Percentiles rank a stretch among this genome's conserved stretches.
Conservation (phyloP, 2,329 filamentous ascomycete genomes). For the Aurifilum marmelostoma region DNA sequence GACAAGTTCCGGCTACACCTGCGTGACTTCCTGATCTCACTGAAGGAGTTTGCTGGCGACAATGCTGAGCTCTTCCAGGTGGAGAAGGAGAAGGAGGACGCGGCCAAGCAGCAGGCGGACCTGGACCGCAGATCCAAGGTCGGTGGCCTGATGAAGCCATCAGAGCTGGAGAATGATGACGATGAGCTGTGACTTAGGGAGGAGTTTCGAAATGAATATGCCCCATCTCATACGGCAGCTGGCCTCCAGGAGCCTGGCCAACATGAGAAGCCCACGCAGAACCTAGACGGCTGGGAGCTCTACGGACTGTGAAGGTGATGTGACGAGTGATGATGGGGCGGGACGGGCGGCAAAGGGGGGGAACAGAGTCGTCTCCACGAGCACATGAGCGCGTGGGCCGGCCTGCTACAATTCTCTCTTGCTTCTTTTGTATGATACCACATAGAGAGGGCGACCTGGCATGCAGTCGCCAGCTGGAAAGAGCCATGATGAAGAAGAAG, state of each 20-base stretch:
- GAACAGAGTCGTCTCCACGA: slow-evolving; percentile 7
- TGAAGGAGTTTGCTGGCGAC: slow-evolving; percentile 96
- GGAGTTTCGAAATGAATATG: slow-evolving; percentile 67
- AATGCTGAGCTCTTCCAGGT: slow-evolving; percentile 92
- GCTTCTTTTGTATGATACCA: slow-evolving; percentile 31
- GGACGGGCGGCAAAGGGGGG: slow-evolving; percentile 4
- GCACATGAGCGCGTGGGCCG: slow-evolving; percentile 17
- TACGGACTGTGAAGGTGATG: slow-evolving; percentile 40
- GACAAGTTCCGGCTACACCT: slow-evolving; percentile 95
- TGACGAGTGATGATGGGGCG: slow-evolving; percentile 5
- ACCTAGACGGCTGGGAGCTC: slow-evolving; percentile 40
- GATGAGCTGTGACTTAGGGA: slow-evolving; percentile 84
- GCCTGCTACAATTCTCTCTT: slow-evolving; percentile 18
- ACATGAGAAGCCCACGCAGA: slow-evolving; percentile 30
- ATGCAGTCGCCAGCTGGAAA: slow-evolving; percentile 10
- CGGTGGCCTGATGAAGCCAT: slow-evolving; percentile 92
- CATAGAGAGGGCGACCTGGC: slow-evolving; percentile 25
- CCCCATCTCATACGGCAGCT: slow-evolving; percentile 42
- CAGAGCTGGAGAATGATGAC: slow-evolving; percentile 87
- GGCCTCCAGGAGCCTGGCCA: slow-evolving; percentile 31
- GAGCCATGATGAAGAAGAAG: slow-evolving; percentile 3
- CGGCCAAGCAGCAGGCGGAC: slow-evolving; percentile 83
- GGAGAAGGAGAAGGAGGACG: slow-evolving; percentile 90
- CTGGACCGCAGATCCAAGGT: slow-evolving; percentile 93
- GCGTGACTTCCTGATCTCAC: slow-evolving; percentile 93